A percentile compares a stretch with the other conserved stretches of the same genome.
Conservation (phyloP, 192 early-diverging fungal species). For the Chytriomyces sp. region DNA sequence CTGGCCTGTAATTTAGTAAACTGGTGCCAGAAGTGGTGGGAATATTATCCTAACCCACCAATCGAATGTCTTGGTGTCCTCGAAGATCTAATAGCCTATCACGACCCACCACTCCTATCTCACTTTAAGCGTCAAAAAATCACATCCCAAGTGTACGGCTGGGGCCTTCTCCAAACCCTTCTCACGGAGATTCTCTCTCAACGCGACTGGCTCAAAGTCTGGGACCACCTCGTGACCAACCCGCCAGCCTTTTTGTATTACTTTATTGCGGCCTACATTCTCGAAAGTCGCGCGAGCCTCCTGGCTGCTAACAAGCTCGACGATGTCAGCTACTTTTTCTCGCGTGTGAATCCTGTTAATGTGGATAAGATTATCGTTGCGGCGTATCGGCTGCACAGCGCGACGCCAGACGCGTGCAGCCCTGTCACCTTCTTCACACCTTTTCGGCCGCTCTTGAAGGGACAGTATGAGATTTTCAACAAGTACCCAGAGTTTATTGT, state of each 20-base stretch:
- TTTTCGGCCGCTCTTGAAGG: slow-evolving; percentile 45
- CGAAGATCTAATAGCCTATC: slow-evolving; percentile 50
- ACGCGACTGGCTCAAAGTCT: slow-evolving; percentile 55
- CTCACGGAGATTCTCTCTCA: slow-evolving; percentile 52
- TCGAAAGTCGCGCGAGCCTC: slow-evolving; percentile 34
- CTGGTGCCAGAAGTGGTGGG: slow-evolving; percentile 73
- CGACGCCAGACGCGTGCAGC: slow-evolving; percentile 37
- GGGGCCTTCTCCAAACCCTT: slow-evolving; percentile 50
- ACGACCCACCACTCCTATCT: slow-evolving; percentile 50
- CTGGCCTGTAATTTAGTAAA: slow-evolving; percentile 44
- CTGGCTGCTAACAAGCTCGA: slow-evolving; percentile 34
- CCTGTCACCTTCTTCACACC: slow-evolving; percentile 40
- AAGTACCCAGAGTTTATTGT: slow-evolving; percentile 57
- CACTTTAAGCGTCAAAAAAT: slow-evolving; percentile 52
- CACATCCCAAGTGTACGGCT: slow-evolving; percentile 59
- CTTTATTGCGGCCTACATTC: slow-evolving; percentile 51
- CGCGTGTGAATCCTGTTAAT: slow-evolving; percentile 34
- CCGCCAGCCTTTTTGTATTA: slow-evolving; percentile 51
- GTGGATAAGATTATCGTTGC: slow-evolving; percentile 27
- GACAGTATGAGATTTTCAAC: slow-evolving; percentile 58
- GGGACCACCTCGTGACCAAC: slow-evolving; percentile 61
- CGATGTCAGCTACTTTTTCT: slow-evolving; percentile 58
- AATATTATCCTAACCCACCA: slow-evolving; percentile 67
- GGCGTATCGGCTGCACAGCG: slow-evolving; percentile 35
- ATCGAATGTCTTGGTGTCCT: slow-evolving; percentile 57